Evolutionary conservation across 2,329 filamentous ascomycete genomes (phyloP).

Genomic region (Calonectria pseudoreteaudii): DNA sequence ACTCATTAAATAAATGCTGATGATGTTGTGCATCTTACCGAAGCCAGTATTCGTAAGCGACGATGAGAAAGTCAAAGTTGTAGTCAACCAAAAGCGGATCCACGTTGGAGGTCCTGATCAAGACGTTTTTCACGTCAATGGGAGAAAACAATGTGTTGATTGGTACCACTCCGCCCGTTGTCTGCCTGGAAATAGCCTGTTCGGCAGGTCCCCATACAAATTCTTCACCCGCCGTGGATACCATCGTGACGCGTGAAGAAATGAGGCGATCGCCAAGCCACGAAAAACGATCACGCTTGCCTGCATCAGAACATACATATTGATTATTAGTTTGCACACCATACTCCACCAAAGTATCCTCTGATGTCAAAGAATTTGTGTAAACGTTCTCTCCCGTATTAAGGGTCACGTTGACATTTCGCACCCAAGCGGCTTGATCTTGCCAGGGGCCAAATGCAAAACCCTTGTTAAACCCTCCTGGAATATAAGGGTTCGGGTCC

Average conservation of each 20-base stretch:
- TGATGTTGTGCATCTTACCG: neutral
- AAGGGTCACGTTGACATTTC: neutral
- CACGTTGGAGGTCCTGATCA: neutral
- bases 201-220: neutral
- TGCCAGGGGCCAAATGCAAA: conserved; percentile 9
- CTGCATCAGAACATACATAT: conserved; percentile 8
- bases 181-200: neutral
- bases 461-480: neutral
- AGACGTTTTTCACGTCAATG: neutral
- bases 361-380: neutral
- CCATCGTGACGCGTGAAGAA: neutral
- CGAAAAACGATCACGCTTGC: conserved; percentile 5
- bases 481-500: neutral
- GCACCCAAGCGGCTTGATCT: conserved; percentile 6
- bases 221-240: neutral
- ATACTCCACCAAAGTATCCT: neutral
- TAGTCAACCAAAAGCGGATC: neutral
- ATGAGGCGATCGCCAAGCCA: conserved; percentile 6
- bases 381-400: neutral
- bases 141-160: neutral
- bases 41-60: neutral
- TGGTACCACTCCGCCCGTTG: neutral
- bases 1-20: rapidly evolving
- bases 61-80: neutral
- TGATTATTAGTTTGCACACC: neutral